Conservation (phyloP, 192 early-diverging fungal genomes). For the Powellomyces hirtus region DNA sequence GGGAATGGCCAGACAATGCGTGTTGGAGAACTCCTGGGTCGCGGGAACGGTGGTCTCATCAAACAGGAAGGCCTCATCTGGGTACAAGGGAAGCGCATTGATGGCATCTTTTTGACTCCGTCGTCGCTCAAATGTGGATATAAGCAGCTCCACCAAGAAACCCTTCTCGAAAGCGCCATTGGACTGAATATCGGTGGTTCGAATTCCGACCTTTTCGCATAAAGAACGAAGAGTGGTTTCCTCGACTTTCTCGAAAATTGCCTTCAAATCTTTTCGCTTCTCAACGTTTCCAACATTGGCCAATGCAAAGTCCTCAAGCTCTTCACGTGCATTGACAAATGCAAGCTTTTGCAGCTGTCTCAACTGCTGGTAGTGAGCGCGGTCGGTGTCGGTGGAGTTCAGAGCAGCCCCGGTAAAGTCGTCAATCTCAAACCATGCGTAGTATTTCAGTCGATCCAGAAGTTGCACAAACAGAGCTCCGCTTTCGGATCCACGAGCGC, state of each 20-base stretch:
- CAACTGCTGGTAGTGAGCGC: constrained; percentile 60
- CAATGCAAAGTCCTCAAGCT: constrained; percentile 72
- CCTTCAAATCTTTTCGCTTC: constrained; percentile 38
- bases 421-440: constrained; percentile 78
- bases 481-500: constrained; percentile 14
- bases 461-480: constrained; percentile 62
- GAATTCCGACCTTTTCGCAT: constrained; percentile 61
- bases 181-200: constrained; percentile 45
- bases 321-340: constrained; percentile 65
- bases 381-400: constrained; percentile 60
- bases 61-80: constrained; percentile 74
- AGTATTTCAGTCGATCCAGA: constrained; percentile 65
- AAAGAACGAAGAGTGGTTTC: constrained; percentile 51
- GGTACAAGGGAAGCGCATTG: constrained; percentile 70
- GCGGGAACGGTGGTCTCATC: constrained; percentile 56
- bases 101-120: constrained; percentile 69
- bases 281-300: constrained; percentile 70
- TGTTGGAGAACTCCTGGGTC: constrained; percentile 48
- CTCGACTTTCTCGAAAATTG: constrained; percentile 53
- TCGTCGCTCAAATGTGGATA: constrained; percentile 56
- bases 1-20: constrained; percentile 73
- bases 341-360: constrained; percentile 72
- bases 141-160: constrained; percentile 60
- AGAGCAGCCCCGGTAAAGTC: constrained; percentile 77
- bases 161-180: constrained; percentile 20